Conservation (phyloP, 371 early-diverging fungal species). For the Conidiobolus incongruus region DNA sequence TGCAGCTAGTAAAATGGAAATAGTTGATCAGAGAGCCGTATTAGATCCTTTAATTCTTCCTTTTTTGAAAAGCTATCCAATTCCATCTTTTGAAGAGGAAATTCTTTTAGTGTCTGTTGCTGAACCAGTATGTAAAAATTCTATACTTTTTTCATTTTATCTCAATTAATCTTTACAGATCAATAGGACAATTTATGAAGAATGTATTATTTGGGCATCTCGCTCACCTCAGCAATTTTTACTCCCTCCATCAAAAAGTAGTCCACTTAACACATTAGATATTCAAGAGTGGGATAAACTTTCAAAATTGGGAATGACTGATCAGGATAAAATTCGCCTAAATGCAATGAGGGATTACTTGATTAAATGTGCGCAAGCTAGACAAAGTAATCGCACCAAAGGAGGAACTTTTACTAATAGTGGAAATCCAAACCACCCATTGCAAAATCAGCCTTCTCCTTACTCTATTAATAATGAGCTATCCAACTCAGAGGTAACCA, state of each 20-base stretch:
- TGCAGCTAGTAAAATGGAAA: conserved; percentile 31
- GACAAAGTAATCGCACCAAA: conserved; percentile 15
- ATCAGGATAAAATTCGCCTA: conserved; percentile 52
- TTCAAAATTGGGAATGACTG: conserved; percentile 46
- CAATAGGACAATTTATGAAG: neutral
- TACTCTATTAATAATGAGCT: neutral
- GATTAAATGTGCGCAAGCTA: conserved; percentile 36
- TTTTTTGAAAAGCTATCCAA: conserved; percentile 18
- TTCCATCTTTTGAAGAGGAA: neutral
- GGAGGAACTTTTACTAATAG: conserved; percentile 8
- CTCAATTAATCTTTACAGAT: neutral
- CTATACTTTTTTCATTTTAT: neutral
- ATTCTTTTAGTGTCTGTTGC: conserved; percentile 39
- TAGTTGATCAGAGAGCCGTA: conserved; percentile 55
- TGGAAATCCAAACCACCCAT: conserved; percentile 3
- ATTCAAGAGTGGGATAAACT: conserved; percentile 14
- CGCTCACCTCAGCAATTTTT: too few species aligned
- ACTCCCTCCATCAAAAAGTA: too few species aligned
- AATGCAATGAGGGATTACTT: conserved; percentile 49
- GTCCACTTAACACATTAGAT: conserved; percentile 10
- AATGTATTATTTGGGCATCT: neutral
- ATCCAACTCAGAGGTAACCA: too few species aligned
- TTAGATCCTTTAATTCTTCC: conserved; percentile 49
- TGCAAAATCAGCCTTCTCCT: neutral
- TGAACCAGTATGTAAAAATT: conserved; percentile 13